Evolutionary conservation across 129 eudicot genomes (phyloP), one percentile per base, ranked within the genome.

Genomic region (Chrysanthemum lavandulifolium): DNA sequence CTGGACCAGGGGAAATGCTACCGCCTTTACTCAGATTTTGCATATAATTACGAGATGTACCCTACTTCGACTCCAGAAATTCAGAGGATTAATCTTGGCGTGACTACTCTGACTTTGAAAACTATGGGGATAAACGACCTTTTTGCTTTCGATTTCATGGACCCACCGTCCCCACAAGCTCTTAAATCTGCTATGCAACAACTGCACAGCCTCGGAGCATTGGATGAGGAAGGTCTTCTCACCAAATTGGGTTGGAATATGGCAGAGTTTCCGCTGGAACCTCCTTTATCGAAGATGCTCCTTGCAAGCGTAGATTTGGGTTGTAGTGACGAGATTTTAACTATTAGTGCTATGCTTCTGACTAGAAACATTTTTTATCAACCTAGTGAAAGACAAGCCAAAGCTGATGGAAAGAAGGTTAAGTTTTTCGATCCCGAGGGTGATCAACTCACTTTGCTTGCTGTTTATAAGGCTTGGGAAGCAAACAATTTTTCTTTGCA

Each of bases 221-320:
- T 90, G 54, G 97, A 90, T 75, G 91, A 87, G 59, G 97, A 90
- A 73, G 94, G 97, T 10, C 94, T 90, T 68, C 85, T 90, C 3
- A 90, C 97, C 36, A 90, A 87, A 72, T 71, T 90, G 73, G 97
- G 97, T 23, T 67, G 97, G 64, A 87, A 85, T 75, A 90, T 90
- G 97, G 97, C 94, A 5, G 94, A 90, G 55, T 90, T 90, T 73
- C 97, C 91, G 0, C 66, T 90, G 6, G 96, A 92, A 23, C 25
- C 25, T 23, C 25, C 25, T 23, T 23, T 23, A 23, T 23, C 25
- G 25, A 23, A 23, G 25, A 89, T 89, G 97, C 86, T 92, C 5
- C 92, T 92, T 72, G 97, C 97, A 29, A 92, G 97, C 55, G 91
- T 92, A 13, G 91, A 92, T 75, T 91, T 92, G 72, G 96, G 96